Evolutionary conservation across 345 rosid species (phyloP).

Genomic region (Leavenworthia alabamica): DNA sequence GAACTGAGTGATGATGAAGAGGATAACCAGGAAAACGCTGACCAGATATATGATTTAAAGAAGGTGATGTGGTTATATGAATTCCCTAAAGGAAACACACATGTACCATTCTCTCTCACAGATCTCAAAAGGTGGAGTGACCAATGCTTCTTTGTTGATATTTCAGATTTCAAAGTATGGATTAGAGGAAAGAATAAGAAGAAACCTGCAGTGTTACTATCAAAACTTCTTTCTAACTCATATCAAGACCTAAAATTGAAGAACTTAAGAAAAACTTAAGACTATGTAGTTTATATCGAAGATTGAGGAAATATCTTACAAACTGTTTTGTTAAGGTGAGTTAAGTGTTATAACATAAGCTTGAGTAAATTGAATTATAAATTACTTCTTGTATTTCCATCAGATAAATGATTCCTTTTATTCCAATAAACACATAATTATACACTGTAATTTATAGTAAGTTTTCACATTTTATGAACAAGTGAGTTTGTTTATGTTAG

Average conservation of each 20-base stretch:
- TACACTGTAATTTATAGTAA: no score
- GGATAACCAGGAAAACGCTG: conserved; percentile 3
- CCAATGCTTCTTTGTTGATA: conserved; percentile 35
- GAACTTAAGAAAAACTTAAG: background rate
- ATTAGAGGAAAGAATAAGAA: conserved; percentile 35
- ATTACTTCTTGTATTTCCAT: no score
- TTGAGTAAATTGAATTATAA: no score
- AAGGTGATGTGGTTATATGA: conserved; percentile 47
- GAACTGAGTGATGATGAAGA: conserved; percentile 31
- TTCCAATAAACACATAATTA: no score
- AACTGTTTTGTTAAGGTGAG: no score
- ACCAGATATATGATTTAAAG: conserved; percentile 1
- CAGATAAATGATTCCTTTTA: no score
- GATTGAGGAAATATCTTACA: no score
- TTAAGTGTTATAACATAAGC: no score
- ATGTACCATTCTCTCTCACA: conserved; percentile 59
- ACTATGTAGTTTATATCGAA: background rate
- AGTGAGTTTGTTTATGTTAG: no score
- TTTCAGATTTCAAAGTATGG: conserved; percentile 63
- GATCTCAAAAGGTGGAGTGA: conserved; percentile 49
- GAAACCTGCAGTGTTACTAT: conserved; percentile 35
- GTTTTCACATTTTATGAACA: no score
- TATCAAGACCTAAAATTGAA: conserved; percentile 24
- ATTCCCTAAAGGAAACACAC: conserved; percentile 46
- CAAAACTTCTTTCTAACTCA: conserved; percentile 16